Evolutionary conservation across 495 filamentous ascomycete genomes (phyloP), one percentile per base, ranked within the genome.

Genomic region (Xylaria sp.): DNA sequence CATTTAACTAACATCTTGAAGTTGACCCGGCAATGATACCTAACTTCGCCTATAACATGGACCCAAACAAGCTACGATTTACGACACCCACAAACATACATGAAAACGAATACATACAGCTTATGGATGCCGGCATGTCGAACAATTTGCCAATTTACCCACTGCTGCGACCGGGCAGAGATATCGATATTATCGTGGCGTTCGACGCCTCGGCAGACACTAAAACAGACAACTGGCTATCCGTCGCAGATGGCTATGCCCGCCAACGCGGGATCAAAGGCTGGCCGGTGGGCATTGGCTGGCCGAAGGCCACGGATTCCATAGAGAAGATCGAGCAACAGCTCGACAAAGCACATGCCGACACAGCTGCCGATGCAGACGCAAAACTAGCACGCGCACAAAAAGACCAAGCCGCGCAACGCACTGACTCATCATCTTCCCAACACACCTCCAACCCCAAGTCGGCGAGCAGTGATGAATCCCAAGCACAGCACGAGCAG

Each of bases 61-160:
- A 91, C 72, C 52, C 69, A 17, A 88, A 87, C 64, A 85, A 86
- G 68, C 84, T 99, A 41, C 93, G 94, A 0, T 76, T 85, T 0
- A 93, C 90, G 3, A 91, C 90, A 57, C 94, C 96, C 0, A 87
- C 91, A 58, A 92, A 88, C 33, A 89, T 97, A 50, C 89, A 91
- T 75, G 83, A 87, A 59, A 85, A 83, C 24, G 82, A 90, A 43
- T 90, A 93, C 73, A 84, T 98, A 31, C 91, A 96, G 73, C 88
- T 98, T 5, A 97, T 97, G 92, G 96, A 99, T 81, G 93, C 96
- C 7, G 96, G 96, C 15, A 99, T 99, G 95, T 94, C 91, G 63
- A 98, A 98, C 78, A 99, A 99, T 74, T 86, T 99, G 4, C 95
- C 96, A 5, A 93, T 97, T 35, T 99, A 99, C 79, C 96, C 96